Evolutionary conservation across 2,329 filamentous ascomycete species (phyloP).

Genomic region (Fusarium compactum): DNA sequence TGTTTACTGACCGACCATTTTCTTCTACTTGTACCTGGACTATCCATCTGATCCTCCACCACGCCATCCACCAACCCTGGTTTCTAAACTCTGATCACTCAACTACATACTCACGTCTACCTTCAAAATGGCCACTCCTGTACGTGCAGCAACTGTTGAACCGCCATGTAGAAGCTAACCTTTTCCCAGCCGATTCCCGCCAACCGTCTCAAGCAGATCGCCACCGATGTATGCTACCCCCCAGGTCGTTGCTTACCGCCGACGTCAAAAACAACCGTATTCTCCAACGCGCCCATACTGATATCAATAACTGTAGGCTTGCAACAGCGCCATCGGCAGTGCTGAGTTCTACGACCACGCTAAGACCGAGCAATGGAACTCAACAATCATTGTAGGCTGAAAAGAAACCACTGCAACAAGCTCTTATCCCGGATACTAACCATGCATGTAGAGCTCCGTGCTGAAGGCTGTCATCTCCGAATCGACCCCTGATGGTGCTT

Average conservation of each 20-base stretch:
- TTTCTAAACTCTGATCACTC: slow-evolving; percentile 38
- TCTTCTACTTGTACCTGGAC: slow-evolving; percentile 18
- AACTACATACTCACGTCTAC: slow-evolving; percentile 31
- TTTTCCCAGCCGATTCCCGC: slow-evolving; percentile 75
- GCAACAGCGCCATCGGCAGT: slow-evolving; percentile 79
- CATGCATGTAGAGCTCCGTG: slow-evolving; percentile 73
- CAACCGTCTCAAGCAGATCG: slow-evolving; percentile 85
- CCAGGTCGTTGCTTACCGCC: slow-evolving; percentile 41
- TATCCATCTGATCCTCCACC: slow-evolving; percentile 27
- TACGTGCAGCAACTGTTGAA: slow-evolving; percentile 37
- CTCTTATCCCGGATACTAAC: slow-evolving; percentile 29
- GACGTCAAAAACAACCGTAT: slow-evolving; percentile 10
- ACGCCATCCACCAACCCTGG: slow-evolving; percentile 41
- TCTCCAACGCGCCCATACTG: slow-evolving; percentile 24
- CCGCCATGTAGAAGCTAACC: slow-evolving; percentile 35
- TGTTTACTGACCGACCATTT: slow-evolving; percentile 49
- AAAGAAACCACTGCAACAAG: slow-evolving; percentile 3
- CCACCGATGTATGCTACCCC: slow-evolving; percentile 75
- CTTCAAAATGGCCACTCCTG: slow-evolving; percentile 55
- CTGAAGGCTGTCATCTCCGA: slow-evolving; percentile 83
- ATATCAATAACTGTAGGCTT: slow-evolving; percentile 70
- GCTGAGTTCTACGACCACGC: slow-evolving; percentile 88
- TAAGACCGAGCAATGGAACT: slow-evolving; percentile 90
- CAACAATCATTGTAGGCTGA: slow-evolving; percentile 81
- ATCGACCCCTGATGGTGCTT: slow-evolving; percentile 68